Percentiles rank a stretch among this genome's conserved stretches.
These are phyloP conservation scores for Thelonectria discophora DNA, from an alignment of 2,329 filamentous ascomycete species.

Conservation along the genomic window DNA sequence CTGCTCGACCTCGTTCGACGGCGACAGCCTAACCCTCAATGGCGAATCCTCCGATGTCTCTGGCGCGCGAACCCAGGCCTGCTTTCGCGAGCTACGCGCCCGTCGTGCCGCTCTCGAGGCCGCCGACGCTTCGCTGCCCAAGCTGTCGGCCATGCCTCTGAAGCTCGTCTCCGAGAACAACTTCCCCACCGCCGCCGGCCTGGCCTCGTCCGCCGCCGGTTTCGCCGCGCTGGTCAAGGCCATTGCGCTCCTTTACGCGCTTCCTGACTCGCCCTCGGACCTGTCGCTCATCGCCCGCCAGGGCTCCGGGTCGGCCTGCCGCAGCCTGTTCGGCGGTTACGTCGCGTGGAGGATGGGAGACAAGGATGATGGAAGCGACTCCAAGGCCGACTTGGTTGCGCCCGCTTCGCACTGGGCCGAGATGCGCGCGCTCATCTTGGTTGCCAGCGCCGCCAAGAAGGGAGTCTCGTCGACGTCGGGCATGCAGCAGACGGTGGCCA, in stretches of 20 bases:
- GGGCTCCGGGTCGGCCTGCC: constrained; percentile 93
- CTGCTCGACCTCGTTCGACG: constrained; percentile 77
- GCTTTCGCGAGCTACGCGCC: constrained; percentile 84
- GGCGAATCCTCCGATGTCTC: constrained; percentile 83
- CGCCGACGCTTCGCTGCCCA: constrained; percentile 77
- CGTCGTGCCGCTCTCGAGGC: constrained; percentile 81
- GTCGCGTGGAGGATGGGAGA: constrained; percentile 91
- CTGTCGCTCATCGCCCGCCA: constrained; percentile 91
- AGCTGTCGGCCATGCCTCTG: constrained; percentile 79
- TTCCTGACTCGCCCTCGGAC: constrained; percentile 81
- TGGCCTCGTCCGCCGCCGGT: constrained; percentile 76
- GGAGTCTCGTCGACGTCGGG: constrained; percentile 90
- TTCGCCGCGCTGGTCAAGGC: constrained; percentile 80
- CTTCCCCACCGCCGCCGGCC: constrained; percentile 95
- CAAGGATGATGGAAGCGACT: constrained; percentile 82
- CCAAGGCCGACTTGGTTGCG: constrained; percentile 86
- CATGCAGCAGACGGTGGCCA: constrained; percentile 97
- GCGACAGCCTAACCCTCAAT: constrained; percentile 84
- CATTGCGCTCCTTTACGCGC: constrained; percentile 89
- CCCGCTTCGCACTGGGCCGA: constrained; percentile 91
- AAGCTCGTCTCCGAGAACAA: constrained; percentile 97
- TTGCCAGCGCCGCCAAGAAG: constrained; percentile 94
- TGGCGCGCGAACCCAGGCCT: constrained; percentile 91
- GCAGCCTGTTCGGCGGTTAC: constrained; percentile 92
- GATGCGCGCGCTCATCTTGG: constrained; percentile 92